Evolutionary conservation across 768 basidiomycete genomes (phyloP), one percentile per base, ranked within the genome.

Genomic region (Macrolepiota albuminosa): DNA sequence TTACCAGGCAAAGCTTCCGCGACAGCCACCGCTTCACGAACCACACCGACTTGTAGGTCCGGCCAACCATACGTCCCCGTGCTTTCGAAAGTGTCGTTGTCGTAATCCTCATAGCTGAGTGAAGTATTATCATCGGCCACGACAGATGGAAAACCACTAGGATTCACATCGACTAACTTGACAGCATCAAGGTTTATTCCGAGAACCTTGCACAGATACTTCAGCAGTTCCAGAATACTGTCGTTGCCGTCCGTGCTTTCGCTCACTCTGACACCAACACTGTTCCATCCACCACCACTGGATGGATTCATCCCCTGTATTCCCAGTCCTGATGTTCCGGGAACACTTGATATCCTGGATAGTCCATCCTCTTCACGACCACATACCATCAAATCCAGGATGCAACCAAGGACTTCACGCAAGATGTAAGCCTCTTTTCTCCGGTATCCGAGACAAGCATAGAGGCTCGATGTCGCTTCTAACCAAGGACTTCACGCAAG

Each of bases 21-120:
- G 3, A 98, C 86, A 0, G 90, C 87, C 24, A 98, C 87, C 0
- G 94, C 93, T 70, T 98, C 97, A 40, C 93, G 84, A 24, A 98
- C 80, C n/a, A 95, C 85, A 26, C 93, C 94, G 18, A 98, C 84
- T 75, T 97, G 96, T 43, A 99, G 76, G 70, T 95, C 93, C 3
- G 95, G 89, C 96, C 96, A 98, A 4, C 97, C 97, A 69, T 86
- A 91, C 5, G 81, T 72, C 62, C 86, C 84, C 29, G 72, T 76
- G 34, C 74, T 70, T 21, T 75, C 72, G 37, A 76, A 60, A 0
- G 75, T 72, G 56, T 81, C 80, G 50, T 79, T 77, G 57, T 80
- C 80, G 34, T 70, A 71, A 26, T 65, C 49, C 65, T 64, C 63
- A 31, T 58, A 51, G 54, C 29, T 59, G 29, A 52, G 47, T 29